Evolutionary conservation across 352 stramenopile genomes (phyloP).

Genomic region (Globisporangium acanthophoron): DNA sequence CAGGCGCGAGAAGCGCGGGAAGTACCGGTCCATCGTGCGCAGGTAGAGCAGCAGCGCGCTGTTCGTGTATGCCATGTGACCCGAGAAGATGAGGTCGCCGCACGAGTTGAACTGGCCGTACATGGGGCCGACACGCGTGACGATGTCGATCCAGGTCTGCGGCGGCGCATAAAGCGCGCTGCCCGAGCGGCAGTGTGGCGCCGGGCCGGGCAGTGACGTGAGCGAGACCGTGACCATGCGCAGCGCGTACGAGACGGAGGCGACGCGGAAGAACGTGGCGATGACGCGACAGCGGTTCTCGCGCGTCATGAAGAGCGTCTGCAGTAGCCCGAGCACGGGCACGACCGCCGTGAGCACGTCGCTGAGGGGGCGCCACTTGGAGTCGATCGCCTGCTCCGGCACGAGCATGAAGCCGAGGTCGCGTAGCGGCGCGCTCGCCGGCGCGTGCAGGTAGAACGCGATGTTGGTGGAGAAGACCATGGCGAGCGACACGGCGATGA

Average conservation of each 20-base stretch:
- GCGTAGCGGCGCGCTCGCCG: constrained; percentile 41
- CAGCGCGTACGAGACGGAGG: constrained; percentile 66
- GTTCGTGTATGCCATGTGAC: constrained; percentile 73
- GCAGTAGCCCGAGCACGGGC: constrained; percentile 52
- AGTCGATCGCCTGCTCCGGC: constrained; percentile 52
- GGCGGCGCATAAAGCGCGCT: constrained; percentile 54
- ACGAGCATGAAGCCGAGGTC: constrained; percentile 76
- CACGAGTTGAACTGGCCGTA: constrained; percentile 77
- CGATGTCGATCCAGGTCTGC: constrained; percentile 63
- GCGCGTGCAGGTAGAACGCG: constrained; percentile 66
- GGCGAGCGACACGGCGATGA: constrained; percentile 48
- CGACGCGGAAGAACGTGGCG: constrained; percentile 58
- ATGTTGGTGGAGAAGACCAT: constrained; percentile 74
- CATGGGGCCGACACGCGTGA: constrained; percentile 59
- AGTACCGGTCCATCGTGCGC: constrained; percentile 53
- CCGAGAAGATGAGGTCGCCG: constrained; percentile 73
- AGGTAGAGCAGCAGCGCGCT: constrained; percentile 62
- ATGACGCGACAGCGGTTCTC: constrained; percentile 46
- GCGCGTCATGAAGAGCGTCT: constrained; percentile 41
- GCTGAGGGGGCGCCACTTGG: constrained; percentile 52
- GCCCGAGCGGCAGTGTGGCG: constrained; percentile 51
- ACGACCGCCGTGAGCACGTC: constrained; percentile 59
- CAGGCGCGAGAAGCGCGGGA: constrained; percentile 36
- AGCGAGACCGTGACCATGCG: constrained; percentile 58
- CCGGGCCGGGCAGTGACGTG: constrained; percentile 63